Evolutionary conservation across 805 yeast species (phyloP).

Genomic region (Nakazawaea ernobii): DNA sequence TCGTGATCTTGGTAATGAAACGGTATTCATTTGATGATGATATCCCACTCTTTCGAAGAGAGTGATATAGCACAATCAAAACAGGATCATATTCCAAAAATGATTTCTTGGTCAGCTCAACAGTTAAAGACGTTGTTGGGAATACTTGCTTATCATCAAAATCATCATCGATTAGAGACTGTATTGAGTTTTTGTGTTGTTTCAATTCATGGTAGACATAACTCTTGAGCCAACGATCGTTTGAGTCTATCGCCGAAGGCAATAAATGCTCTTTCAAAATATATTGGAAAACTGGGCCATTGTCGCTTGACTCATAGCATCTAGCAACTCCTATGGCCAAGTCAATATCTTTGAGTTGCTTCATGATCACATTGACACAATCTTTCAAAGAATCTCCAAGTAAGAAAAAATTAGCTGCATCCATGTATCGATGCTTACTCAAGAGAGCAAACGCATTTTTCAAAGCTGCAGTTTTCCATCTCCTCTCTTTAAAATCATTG

Average conservation of each 20-base stretch:
- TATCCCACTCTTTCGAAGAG: conserved; percentile 45
- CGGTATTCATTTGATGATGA: conserved; percentile 46
- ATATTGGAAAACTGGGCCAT: conserved; percentile 44
- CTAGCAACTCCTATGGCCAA: conserved; percentile 81
- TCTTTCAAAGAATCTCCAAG: conserved; percentile 73
- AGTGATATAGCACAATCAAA: conserved; percentile 56
- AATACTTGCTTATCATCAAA: conserved; percentile 16
- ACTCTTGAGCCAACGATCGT: conserved; percentile 77
- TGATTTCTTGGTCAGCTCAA: conserved; percentile 24
- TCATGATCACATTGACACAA: conserved; percentile 67
- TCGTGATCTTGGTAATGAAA: conserved; percentile 56
- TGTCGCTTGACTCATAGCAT: conserved; percentile 56
- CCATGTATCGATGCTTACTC: conserved; percentile 80
- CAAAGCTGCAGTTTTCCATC: conserved; percentile 87
- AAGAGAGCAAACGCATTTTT: conserved; percentile 89
- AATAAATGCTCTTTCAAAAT: conserved; percentile 46
- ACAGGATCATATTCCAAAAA: conserved; percentile 79
- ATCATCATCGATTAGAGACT: conserved; percentile 9
- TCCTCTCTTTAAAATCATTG: conserved; percentile 65
- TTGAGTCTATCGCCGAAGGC: conserved; percentile 51
- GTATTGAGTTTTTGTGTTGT: neutral
- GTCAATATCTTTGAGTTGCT: conserved; percentile 59
- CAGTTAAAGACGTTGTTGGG: conserved; percentile 22
- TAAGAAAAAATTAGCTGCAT: conserved; percentile 86
- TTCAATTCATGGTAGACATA: conserved; percentile 46